Evolutionary conservation across 805 yeast genomes (phyloP).

Genomic region (Starmerella tilneyi): DNA sequence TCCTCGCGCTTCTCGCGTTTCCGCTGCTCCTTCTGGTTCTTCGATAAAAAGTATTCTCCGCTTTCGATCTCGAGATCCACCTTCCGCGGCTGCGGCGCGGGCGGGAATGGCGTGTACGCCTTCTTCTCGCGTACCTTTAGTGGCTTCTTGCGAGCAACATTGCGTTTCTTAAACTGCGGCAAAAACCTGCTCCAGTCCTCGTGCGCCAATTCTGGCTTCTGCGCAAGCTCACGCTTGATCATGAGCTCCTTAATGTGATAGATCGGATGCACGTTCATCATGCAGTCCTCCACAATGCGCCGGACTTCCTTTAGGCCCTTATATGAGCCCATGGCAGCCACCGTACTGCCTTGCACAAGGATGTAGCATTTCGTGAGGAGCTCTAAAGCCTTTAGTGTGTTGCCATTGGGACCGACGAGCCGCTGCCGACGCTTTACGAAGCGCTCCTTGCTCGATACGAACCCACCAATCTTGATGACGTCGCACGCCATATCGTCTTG

Average conservation of each 20-base stretch:
- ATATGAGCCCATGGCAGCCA: constrained; percentile 91
- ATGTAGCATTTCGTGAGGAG: constrained; percentile 90
- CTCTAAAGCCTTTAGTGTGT: constrained; percentile 90
- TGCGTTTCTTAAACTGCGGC: constrained; percentile 93
- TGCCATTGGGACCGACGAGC: constrained; percentile 92
- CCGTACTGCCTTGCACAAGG: constrained; percentile 94
- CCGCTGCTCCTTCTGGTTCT: constrained; percentile 65
- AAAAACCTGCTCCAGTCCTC: constrained; percentile 96
- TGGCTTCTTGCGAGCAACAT: constrained; percentile 87
- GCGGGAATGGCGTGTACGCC: constrained; percentile 97
- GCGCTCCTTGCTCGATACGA: constrained; percentile 82
- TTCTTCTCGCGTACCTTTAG: constrained; percentile 57
- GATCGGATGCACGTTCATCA: constrained; percentile 95
- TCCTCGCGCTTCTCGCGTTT: constrained; percentile 67
- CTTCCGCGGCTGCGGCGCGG: constrained; percentile 93
- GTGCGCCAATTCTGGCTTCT: constrained; percentile 86
- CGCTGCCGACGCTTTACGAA: constrained; percentile 93
- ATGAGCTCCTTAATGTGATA: constrained; percentile 93
- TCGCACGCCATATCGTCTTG: constrained; percentile 94
- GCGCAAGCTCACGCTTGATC: constrained; percentile 92
- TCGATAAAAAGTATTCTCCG: constrained; percentile 94
- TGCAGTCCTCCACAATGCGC: constrained; percentile 93
- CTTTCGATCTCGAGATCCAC: constrained; percentile 92
- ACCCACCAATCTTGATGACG: constrained; percentile 85
- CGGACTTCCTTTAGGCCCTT: constrained; percentile 86